Evolutionary conservation across 2,329 filamentous ascomycete genomes (phyloP), one percentile per base, ranked within the genome.

Genomic region (Parascedosporium putredinis): DNA sequence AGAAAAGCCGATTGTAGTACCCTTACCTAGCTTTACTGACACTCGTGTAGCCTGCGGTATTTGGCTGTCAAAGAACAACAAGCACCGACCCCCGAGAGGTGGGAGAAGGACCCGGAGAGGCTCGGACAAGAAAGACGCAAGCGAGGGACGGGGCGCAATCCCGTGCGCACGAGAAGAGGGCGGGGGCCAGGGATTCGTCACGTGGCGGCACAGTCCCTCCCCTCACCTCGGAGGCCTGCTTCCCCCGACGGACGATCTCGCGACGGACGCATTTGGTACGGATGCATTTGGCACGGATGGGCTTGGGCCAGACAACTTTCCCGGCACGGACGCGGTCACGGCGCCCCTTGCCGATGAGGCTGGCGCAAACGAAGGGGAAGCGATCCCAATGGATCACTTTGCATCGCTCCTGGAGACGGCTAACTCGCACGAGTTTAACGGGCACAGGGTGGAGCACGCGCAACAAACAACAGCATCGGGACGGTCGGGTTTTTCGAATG

Each of bases 61-160:
- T 38, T 98, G 89, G 88, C 83, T 98, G 57, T 82, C 83, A 53
- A 97, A 96, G 61, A 88, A 85, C 65, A 88, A 86, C 60, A 76
- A 71, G 22, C 93, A 95, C 71, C 83, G 93, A 7, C 93, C 93
- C 73, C 81, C 49, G 81, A 91, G 53, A 82, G 84, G 55, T 98
- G 91, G 91, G 84, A 84, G 55, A 86, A 79, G 55, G 75, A 76
- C 51, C 69, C 73, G 29, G 68, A 72, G 25, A 70, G 74, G 29
- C 64, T 78, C 2, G 71, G 69, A 24, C 75, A 75, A 56, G 72
- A 73, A 40, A 69, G 73, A 47, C 71, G 67, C 56, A 78, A 71
- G 63, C 69, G 71, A 51, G 67, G 69, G 8, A 67, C 67, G 12
- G 68, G 68, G 10, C 61, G 65, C 23, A 64, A 60, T 45, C 63